These are phyloP conservation scores for Trichoderma asperellum DNA, from an alignment of 2,329 filamentous ascomycete species.

Conservation along the genomic window DNA sequence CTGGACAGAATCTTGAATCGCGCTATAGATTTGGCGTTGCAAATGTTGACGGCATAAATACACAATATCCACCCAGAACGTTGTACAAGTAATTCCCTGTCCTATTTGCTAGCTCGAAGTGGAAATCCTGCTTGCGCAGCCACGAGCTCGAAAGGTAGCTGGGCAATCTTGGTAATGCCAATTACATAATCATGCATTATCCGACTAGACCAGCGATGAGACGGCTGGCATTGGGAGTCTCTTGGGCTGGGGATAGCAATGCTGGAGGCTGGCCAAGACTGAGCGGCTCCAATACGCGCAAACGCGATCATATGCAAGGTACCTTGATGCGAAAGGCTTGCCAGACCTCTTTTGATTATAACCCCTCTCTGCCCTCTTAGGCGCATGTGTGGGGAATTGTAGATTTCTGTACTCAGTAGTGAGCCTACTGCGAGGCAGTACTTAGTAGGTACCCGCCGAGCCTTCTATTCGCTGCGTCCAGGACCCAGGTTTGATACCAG, in stretches of 20 bases:
- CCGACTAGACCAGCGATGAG: background rate
- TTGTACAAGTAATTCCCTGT: background rate
- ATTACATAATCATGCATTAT: background rate
- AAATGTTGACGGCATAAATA: background rate
- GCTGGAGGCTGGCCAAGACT: background rate
- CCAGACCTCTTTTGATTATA: slow-evolving; percentile 12
- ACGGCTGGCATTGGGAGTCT: background rate
- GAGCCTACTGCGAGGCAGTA: background rate
- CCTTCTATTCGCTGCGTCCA: background rate
- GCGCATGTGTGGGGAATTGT: slow-evolving; percentile 9
- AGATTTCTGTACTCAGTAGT: background rate
- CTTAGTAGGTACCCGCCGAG: background rate
- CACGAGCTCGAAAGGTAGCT: background rate
- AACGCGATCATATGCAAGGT: slow-evolving; percentile 5
- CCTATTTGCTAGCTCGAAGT: background rate
- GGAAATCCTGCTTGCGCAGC: background rate
- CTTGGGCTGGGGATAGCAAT: background rate
- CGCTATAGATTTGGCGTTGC: background rate
- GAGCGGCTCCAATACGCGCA: background rate
- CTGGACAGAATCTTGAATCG: background rate
- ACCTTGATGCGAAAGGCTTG: slow-evolving; percentile 4
- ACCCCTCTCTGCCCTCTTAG: slow-evolving; percentile 12
- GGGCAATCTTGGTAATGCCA: background rate
- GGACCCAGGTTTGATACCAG: slow-evolving; percentile 5
- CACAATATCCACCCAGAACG: background rate